Percentiles rank a stretch among this genome's conserved stretches.
These are phyloP conservation scores for Pholiota adiposa DNA, from an alignment of 1,284 basidiomycete genomes.

Conservation along the genomic window DNA sequence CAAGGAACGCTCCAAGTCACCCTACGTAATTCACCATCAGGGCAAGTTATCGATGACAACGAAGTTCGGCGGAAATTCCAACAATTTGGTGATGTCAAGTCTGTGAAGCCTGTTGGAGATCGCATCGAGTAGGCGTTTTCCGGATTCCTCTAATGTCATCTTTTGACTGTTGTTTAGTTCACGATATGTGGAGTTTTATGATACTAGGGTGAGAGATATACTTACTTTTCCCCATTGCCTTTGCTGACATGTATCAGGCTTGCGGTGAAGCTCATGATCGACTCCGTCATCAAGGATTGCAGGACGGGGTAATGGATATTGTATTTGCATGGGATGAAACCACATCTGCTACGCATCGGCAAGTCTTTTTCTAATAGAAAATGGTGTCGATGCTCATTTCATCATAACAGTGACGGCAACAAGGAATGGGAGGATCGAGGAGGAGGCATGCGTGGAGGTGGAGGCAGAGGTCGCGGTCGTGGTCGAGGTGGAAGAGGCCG, in stretches of 20 bases:
- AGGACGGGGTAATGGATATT: slow-evolving; percentile 89
- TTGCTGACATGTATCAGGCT: slow-evolving; percentile 47
- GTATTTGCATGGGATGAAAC: slow-evolving; percentile 84
- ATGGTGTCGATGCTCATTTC: neutral
- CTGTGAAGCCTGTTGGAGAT: slow-evolving; percentile 67
- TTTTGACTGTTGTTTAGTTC: slow-evolving; percentile 52
- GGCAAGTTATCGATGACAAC: slow-evolving; percentile 77
- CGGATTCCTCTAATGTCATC: neutral
- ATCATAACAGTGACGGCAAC: slow-evolving; percentile 36
- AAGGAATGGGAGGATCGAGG: slow-evolving; percentile 43
- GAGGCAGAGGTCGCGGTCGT: slow-evolving; percentile 41
- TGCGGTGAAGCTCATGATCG: slow-evolving; percentile 82
- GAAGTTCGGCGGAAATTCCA: slow-evolving; percentile 85
- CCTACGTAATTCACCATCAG: slow-evolving; percentile 68
- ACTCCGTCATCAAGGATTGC: slow-evolving; percentile 76
- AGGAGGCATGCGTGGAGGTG: slow-evolving; percentile 38
- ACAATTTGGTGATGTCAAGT: slow-evolving; percentile 89
- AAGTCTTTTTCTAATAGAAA: slow-evolving; percentile 6
- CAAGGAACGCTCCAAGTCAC: slow-evolving; percentile 87
- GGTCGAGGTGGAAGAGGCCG: slow-evolving; percentile 45
- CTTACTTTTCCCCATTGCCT: slow-evolving; percentile 8
- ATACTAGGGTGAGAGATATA: slow-evolving; percentile 66
- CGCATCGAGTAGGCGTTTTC: slow-evolving; percentile 61
- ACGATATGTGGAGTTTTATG: slow-evolving; percentile 88
- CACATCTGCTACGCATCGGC: slow-evolving; percentile 34